These are phyloP conservation scores for Penicillium maclennaniae DNA, from an alignment of 495 filamentous ascomycete genomes.

Conservation along the genomic window DNA sequence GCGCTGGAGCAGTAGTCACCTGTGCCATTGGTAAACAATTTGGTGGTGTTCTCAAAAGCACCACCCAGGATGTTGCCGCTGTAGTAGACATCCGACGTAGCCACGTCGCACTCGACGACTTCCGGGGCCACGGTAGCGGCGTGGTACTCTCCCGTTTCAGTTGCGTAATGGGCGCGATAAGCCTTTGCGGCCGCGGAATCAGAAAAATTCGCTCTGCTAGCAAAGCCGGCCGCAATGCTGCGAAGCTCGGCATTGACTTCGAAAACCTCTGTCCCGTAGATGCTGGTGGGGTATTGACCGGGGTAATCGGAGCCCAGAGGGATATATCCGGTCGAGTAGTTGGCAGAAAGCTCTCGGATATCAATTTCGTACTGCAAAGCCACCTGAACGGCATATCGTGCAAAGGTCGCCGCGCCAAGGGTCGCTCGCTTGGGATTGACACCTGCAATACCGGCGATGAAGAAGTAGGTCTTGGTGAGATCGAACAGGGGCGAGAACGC, in stretches of 20 bases:
- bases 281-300: conserved; percentile 54
- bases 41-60: conserved; percentile 63
- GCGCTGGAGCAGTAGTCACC: conserved; percentile 66
- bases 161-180: conserved; percentile 59
- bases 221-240: conserved; percentile 52
- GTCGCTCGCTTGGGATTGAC: conserved; percentile 65
- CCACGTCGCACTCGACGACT: conserved; percentile 63
- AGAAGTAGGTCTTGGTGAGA: conserved; percentile 63
- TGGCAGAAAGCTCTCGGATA: conserved; percentile 60
- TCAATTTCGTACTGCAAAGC: conserved; percentile 74
- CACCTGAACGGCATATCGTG: conserved; percentile 66
- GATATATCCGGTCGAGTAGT: conserved; percentile 65
- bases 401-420: conserved; percentile 59
- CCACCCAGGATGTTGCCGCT: conserved; percentile 57
- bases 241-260: conserved; percentile 64
- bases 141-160: conserved; percentile 38
- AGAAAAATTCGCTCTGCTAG: conserved; percentile 50
- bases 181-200: conserved; percentile 49
- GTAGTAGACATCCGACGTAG: conserved; percentile 71
- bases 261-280: conserved; percentile 78
- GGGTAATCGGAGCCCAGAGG: conserved; percentile 53
- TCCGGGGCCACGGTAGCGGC: conserved; percentile 50
- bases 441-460: conserved; percentile 69
- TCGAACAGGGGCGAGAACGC: conserved; percentile 60
- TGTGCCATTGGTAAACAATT: conserved; percentile 62